These are phyloP conservation scores for Thelonectria olida DNA, from an alignment of 2,329 filamentous ascomycete genomes.

Conservation along the genomic window DNA sequence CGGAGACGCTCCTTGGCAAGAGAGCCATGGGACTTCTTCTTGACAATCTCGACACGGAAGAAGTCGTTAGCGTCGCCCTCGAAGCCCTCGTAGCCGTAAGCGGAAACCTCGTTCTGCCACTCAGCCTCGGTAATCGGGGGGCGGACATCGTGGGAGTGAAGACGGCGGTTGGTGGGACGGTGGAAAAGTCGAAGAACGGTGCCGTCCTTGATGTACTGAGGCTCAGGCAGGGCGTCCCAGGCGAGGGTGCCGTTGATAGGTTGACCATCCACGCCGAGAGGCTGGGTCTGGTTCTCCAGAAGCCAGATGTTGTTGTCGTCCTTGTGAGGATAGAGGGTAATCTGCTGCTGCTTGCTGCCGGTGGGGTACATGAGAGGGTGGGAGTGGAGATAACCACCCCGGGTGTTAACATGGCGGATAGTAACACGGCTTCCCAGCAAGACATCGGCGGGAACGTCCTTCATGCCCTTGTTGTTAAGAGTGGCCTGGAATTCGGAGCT, in stretches of 20 bases:
- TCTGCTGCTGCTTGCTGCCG: slow-evolving; percentile 98
- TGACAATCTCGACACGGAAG: slow-evolving; percentile 95
- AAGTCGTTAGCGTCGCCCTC: slow-evolving; percentile 96
- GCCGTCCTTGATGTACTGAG: slow-evolving; percentile 79
- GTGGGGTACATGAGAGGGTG: slow-evolving; percentile 97
- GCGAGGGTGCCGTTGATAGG: slow-evolving; percentile 82
- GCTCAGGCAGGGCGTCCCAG: slow-evolving; percentile 79
- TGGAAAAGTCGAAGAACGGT: slow-evolving; percentile 87
- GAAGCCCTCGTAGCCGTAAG: slow-evolving; percentile 97
- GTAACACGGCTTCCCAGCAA: slow-evolving; percentile 86
- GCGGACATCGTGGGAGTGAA: slow-evolving; percentile 96
- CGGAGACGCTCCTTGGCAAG: slow-evolving; percentile 85
- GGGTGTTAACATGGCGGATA: slow-evolving; percentile 94
- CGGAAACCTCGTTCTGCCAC: slow-evolving; percentile 96
- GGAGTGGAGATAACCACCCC: slow-evolving; percentile 97
- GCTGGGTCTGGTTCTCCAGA: slow-evolving; percentile 95
- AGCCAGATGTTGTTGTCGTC: slow-evolving; percentile 98
- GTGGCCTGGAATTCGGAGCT: slow-evolving; percentile 99
- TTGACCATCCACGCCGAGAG: slow-evolving; percentile 77
- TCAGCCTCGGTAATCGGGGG: slow-evolving; percentile 86
- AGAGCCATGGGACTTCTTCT: slow-evolving; percentile 82
- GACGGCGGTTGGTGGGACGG: slow-evolving; percentile 80
- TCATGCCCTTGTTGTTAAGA: slow-evolving; percentile 95
- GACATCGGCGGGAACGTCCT: slow-evolving; percentile 92
- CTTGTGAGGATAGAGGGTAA: slow-evolving; percentile 98